Conservation (phyloP, 2,329 filamentous ascomycete genomes). For the Exophiala alcalophila region DNA sequence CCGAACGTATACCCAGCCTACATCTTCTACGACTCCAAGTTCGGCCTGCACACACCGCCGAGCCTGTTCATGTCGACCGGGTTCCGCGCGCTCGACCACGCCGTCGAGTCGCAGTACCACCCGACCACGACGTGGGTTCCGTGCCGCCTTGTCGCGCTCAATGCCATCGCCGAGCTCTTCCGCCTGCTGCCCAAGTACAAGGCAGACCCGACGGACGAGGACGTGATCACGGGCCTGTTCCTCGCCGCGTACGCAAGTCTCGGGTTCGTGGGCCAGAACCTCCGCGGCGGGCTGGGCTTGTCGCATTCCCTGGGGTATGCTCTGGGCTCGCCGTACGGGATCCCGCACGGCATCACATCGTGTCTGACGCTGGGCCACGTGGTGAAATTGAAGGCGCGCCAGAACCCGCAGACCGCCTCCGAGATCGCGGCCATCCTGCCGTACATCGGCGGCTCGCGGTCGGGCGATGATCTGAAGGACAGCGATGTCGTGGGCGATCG, state of each 20-base stretch:
- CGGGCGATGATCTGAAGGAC: slow-evolving; percentile 29
- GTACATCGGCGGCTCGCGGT: slow-evolving; percentile 25
- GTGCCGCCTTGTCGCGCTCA: slow-evolving; percentile 44
- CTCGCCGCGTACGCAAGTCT: slow-evolving; percentile 53
- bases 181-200: slow-evolving; percentile 49
- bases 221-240: slow-evolving; percentile 51
- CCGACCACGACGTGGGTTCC: slow-evolving; percentile 52
- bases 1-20: slow-evolving; percentile 30
- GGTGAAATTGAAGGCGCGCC: slow-evolving; percentile 51
- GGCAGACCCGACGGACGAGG: slow-evolving; percentile 37
- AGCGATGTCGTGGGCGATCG: slow-evolving; percentile 26
- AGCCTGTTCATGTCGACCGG: slow-evolving; percentile 52
- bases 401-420: slow-evolving; percentile 41
- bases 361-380: slow-evolving; percentile 55
- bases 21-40: slow-evolving; percentile 49
- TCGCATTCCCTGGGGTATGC: slow-evolving; percentile 51
- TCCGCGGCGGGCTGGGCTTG: slow-evolving; percentile 38
- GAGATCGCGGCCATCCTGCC: slow-evolving; percentile 31
- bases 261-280: slow-evolving; percentile 50
- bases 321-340: slow-evolving; percentile 53
- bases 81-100: slow-evolving; percentile 55
- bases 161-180: slow-evolving; percentile 49
- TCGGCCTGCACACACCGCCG: slow-evolving; percentile 51
- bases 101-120: slow-evolving; percentile 54
- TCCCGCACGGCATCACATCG: slow-evolving; percentile 56